These are phyloP conservation scores for Ceratocystiopsis brevicomis DNA, from an alignment of 2,329 filamentous ascomycete genomes.

Conservation along the genomic window DNA sequence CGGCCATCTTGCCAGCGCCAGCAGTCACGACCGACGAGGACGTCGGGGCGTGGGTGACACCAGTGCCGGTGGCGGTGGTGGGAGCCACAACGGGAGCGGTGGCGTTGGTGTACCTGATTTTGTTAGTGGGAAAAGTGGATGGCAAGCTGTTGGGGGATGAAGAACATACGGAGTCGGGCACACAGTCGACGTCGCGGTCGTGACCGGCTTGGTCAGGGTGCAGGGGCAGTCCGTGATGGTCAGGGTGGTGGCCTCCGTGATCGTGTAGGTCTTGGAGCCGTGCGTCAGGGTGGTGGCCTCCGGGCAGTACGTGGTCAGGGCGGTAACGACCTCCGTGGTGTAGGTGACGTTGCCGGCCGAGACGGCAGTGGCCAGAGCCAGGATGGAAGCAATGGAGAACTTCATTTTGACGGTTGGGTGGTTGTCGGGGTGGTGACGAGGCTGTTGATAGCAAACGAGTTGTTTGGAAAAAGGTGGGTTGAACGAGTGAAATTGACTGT, in stretches of 20 bases:
- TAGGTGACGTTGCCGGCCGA: conserved; percentile 27
- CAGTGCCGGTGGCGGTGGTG: conserved; percentile 15
- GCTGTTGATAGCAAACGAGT: conserved; percentile 11
- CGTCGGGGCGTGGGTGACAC: conserved; percentile 20
- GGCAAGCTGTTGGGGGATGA: too few relatives aligned
- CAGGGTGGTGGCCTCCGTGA: conserved; percentile 47
- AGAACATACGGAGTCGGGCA: conserved; percentile 34
- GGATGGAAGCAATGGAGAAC: conserved; percentile 35
- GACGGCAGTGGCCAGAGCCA: conserved; percentile 32
- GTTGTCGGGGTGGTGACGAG: conserved; percentile 14
- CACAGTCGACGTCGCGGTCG: conserved; percentile 29
- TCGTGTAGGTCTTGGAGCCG: conserved; percentile 47
- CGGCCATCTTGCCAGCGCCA: conserved; percentile 34
- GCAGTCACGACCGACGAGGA: conserved; percentile 27
- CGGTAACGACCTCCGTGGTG: conserved; percentile 47
- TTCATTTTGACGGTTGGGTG: conserved; percentile 42
- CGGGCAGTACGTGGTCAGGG: conserved; percentile 56
- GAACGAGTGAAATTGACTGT: conserved; percentile 42
- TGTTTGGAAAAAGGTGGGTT: conserved; percentile 13
- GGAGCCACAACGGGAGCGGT: conserved; percentile 9
- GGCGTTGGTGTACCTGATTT: conserved; percentile 20
- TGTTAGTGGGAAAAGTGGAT: too few relatives aligned
- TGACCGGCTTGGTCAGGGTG: conserved; percentile 43
- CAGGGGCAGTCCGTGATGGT: conserved; percentile 47
- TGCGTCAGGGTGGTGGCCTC: conserved; percentile 43